Evolutionary conservation across 2,329 filamentous ascomycete genomes (phyloP), one percentile per base, ranked within the genome.

Genomic region (Eutypella sp.): DNA sequence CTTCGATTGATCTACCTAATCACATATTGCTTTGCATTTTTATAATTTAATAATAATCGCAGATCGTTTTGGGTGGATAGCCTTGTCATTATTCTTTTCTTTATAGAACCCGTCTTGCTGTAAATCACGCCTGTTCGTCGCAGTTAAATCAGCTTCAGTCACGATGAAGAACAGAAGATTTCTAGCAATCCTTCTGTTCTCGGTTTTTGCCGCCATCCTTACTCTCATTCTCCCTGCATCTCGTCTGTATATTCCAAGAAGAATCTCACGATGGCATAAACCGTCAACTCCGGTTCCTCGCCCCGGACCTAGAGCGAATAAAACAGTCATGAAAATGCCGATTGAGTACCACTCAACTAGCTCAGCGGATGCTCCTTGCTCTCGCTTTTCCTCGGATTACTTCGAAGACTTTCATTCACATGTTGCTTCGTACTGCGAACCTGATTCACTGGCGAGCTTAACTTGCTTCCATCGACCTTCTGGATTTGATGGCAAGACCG

Each of bases 381-480:
- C 47, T 2, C 47, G 47, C 19, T 46, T 38, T 11, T 49, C 47
- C 3, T 29, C 41, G 15, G 16, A 41, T 1, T 49, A 49, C 20
- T 41, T 49, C 16, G 24, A 44, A 9, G 44, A 47, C 22, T 49
- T 49, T 41, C 47, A 36, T 18, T 27, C 36, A 2, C 47, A 44
- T 24, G 24, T 37, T 2, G 41, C 47, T 18, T 44, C 47, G 8
- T 49, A 49, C 18, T 49, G 47, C 25, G 36, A 20, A 5, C 15
- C 40, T 15, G 44, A n/a, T 6, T 39, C 36, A 23, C 19, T 5
- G 36, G 19, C 36, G n/a, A 36, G 8, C 24, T 24, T 47, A n/a
- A 47, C 42, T n/a, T 44, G 48, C n/a, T 47, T 47, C 25, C 48
- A 45, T 41, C 41, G 45, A n/a, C 27, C 16, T 15, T 50, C 47